Percentiles rank a stretch among this genome's conserved stretches.
phyloP scores from a whole-genome alignment of 805 yeast species.

The Starmerella sp. region DNA sequence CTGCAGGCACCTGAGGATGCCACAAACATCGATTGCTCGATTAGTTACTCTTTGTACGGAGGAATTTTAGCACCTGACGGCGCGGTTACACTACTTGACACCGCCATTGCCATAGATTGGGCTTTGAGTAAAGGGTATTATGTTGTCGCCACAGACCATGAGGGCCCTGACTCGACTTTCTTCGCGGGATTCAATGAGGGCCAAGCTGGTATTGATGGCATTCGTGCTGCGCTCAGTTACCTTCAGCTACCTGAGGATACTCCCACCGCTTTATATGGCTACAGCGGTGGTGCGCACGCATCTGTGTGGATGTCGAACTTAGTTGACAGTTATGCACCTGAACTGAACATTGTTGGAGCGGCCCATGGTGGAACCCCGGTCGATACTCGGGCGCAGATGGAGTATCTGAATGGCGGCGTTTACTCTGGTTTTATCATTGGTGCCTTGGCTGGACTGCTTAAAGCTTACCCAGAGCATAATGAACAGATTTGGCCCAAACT shows the following conservation, averaged over 20 bases:
- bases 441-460: conserved; percentile 21
- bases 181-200: background rate
- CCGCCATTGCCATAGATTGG: background rate
- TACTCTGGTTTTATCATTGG: conserved; percentile 23
- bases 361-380: conserved; percentile 18
- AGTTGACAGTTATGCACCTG: background rate
- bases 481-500: background rate
- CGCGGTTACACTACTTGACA: background rate
- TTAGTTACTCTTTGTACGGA: background rate
- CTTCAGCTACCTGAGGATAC: background rate
- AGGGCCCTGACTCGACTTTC: background rate
- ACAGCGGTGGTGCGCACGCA: background rate
- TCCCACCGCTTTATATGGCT: background rate
- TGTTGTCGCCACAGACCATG: background rate
- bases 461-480: conserved; percentile 14
- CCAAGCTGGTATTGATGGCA: background rate
- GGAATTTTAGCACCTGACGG: background rate
- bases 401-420: conserved; percentile 9
- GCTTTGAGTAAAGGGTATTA: background rate
- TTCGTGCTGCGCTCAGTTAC: background rate
- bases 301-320: background rate
- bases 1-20: background rate
- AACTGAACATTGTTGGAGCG: background rate
- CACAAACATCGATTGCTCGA: background rate
- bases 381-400: conserved; percentile 17